A percentile compares a stretch with the other conserved stretches of the same genome.
Evolutionary conservation across 306 rosid species (phyloP).

Genomic region (Pyrus betulifolia): DNA sequence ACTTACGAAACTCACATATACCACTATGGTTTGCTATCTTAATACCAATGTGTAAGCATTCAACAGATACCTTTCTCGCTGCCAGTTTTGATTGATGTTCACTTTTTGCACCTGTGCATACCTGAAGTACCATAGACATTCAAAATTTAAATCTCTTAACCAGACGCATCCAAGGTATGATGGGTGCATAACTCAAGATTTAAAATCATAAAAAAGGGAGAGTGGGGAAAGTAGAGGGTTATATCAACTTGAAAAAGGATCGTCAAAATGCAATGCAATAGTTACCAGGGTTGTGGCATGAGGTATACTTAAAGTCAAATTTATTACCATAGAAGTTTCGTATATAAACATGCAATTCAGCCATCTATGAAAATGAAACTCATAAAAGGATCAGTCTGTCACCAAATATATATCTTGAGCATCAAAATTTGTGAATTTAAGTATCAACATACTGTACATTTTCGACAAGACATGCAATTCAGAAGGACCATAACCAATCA

Average conservation of each 20-base stretch:
- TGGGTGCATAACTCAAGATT: background rate
- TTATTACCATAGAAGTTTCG: background rate
- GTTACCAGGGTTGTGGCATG: background rate
- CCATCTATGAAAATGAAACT: too few species aligned
- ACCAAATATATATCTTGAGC: background rate
- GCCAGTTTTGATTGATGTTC: slow-evolving; percentile 89
- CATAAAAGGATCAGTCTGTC: background rate
- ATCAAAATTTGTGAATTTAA: background rate
- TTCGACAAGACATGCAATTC: background rate
- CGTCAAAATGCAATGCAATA: background rate
- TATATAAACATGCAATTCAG: background rate
- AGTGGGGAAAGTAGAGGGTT: background rate
- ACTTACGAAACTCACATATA: background rate
- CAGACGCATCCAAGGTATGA: background rate
- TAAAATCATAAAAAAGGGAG: background rate
- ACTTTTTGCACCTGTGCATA: slow-evolving; percentile 96
- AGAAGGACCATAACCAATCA: background rate
- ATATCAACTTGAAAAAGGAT: background rate
- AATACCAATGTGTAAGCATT: background rate
- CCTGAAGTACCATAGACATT: slow-evolving; percentile 22
- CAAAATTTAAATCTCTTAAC: background rate
- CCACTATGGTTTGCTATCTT: background rate
- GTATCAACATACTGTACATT: background rate
- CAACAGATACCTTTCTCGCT: slow-evolving; percentile 67
- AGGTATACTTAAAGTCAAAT: background rate